Evolutionary conservation across 805 yeast species (phyloP).

Genomic region (Candida maris): DNA sequence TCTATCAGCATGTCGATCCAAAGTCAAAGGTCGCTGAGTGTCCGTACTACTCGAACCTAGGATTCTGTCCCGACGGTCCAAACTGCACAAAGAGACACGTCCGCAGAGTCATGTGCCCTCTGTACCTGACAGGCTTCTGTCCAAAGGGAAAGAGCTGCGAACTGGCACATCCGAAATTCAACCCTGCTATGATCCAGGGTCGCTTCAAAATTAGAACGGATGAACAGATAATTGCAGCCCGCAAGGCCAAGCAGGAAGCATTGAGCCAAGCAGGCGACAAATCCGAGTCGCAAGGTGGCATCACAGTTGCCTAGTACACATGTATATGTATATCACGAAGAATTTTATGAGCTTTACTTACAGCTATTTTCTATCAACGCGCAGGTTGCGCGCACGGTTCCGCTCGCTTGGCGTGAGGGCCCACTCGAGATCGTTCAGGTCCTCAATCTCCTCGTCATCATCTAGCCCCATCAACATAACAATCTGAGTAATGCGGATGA

Average conservation of each 20-base stretch:
- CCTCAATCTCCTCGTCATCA: conserved; percentile 46
- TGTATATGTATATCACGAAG: conserved; percentile 5
- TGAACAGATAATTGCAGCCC: conserved; percentile 29
- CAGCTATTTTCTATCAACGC: conserved; percentile 39
- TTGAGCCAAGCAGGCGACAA: conserved; percentile 15
- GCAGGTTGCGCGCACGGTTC: conserved; percentile 52
- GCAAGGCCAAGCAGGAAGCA: conserved; percentile 24
- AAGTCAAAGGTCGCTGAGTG: conserved; percentile 86
- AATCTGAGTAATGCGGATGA: conserved; percentile 78
- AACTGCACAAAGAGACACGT: conserved; percentile 78
- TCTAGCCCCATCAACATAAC: conserved; percentile 80
- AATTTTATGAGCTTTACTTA: too few relatives aligned
- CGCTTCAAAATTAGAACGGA: conserved; percentile 44
- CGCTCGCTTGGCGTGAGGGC: conserved; percentile 75
- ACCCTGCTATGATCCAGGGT: conserved; percentile 40
- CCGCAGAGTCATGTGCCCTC: conserved; percentile 69
- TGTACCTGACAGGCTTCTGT: conserved; percentile 86
- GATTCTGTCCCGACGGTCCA: conserved; percentile 93
- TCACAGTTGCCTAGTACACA: not conserved
- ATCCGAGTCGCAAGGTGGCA: not conserved
- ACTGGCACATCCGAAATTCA: conserved; percentile 79
- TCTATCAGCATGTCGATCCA: conserved; percentile 89
- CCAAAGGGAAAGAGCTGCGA: conserved; percentile 82
- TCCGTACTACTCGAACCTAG: conserved; percentile 67
- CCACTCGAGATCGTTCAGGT: conserved; percentile 49